These are phyloP conservation scores for Curvularia spicifera DNA, from an alignment of 2,329 filamentous ascomycete genomes.

Conservation along the genomic window DNA sequence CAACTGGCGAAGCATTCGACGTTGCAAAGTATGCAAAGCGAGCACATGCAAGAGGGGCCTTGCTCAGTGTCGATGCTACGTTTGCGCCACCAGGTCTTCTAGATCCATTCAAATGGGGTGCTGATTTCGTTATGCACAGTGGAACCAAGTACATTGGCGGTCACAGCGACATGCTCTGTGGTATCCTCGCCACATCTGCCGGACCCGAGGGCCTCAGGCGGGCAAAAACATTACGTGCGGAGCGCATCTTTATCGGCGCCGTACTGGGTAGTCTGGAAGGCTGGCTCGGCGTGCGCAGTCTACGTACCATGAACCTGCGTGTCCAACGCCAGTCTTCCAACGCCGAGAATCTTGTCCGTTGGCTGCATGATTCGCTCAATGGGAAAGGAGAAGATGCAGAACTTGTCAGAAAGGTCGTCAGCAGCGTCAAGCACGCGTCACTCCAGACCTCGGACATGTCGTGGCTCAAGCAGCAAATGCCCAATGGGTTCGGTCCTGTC, in stretches of 20 bases:
- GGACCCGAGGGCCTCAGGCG: slow-evolving; percentile 30
- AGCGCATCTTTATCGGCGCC: slow-evolving; percentile 78
- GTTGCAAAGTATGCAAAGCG: slow-evolving; percentile 73
- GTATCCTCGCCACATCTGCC: slow-evolving; percentile 72
- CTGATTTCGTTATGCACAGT: slow-evolving; percentile 87
- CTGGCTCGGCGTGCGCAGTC: slow-evolving; percentile 86
- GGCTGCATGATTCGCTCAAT: slow-evolving; percentile 65
- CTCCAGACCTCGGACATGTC: slow-evolving; percentile 68
- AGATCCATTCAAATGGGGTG: slow-evolving; percentile 81
- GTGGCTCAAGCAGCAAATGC: slow-evolving; percentile 90
- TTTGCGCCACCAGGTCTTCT: slow-evolving; percentile 90
- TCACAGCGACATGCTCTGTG: slow-evolving; percentile 91
- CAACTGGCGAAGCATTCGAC: slow-evolving; percentile 79
- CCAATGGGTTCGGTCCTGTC: slow-evolving; percentile 85
- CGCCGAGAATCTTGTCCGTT: slow-evolving; percentile 72
- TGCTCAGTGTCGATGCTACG: slow-evolving; percentile 84
- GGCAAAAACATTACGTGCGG: slow-evolving; percentile 63
- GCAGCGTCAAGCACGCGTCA: slow-evolving; percentile 75
- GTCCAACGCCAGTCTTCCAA: slow-evolving; percentile 78
- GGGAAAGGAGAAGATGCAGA: slow-evolving; percentile 50
- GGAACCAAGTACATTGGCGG: slow-evolving; percentile 97
- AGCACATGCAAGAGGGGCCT: slow-evolving; percentile 75
- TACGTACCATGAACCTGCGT: slow-evolving; percentile 84
- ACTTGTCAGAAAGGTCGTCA: slow-evolving; percentile 62
- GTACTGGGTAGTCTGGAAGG: slow-evolving; percentile 90